A percentile compares a stretch with the other conserved stretches of the same genome.
Conservation (phyloP, 2,329 filamentous ascomycete species). For the Ascomycota sp. region DNA sequence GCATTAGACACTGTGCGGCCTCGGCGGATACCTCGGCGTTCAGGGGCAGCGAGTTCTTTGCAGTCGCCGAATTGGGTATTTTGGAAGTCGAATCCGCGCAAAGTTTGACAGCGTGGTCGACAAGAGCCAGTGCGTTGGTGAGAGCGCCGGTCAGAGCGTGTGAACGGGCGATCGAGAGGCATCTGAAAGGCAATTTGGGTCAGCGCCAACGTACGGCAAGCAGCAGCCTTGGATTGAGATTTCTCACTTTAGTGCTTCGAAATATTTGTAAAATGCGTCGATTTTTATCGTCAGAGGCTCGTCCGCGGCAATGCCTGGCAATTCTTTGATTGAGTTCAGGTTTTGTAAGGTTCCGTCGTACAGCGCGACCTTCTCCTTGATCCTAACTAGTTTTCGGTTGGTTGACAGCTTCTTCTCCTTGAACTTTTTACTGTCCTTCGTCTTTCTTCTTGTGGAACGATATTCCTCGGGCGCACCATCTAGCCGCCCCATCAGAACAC, state of each 20-base stretch:
- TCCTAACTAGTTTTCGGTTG: slow-evolving; percentile 54
- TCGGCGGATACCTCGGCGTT: slow-evolving; percentile 45
- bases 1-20: slow-evolving; percentile 37
- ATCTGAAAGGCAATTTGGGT: slow-evolving; percentile 23
- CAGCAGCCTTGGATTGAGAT: neutral
- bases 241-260: slow-evolving; percentile 64
- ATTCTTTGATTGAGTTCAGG: slow-evolving; percentile 70
- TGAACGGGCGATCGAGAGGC: slow-evolving; percentile 66
- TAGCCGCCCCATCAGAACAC: slow-evolving; percentile 63
- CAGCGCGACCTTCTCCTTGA: slow-evolving; percentile 72
- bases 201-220: neutral
- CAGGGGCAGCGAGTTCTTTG: slow-evolving; percentile 19
- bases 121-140: slow-evolving; percentile 68
- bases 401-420: slow-evolving; percentile 41
- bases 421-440: slow-evolving; percentile 13
- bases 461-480: slow-evolving; percentile 49
- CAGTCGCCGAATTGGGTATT: slow-evolving; percentile 18
- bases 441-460: slow-evolving; percentile 26
- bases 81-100: slow-evolving; percentile 30
- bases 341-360: slow-evolving; percentile 87
- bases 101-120: slow-evolving; percentile 49
- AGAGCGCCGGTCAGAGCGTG: slow-evolving; percentile 54
- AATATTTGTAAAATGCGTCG: slow-evolving; percentile 63
- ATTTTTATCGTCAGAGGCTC: slow-evolving; percentile 54
- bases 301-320: slow-evolving; percentile 80